These are phyloP conservation scores for Aphanocladium album DNA, from an alignment of 2,329 filamentous ascomycete genomes.

Conservation along the genomic window DNA sequence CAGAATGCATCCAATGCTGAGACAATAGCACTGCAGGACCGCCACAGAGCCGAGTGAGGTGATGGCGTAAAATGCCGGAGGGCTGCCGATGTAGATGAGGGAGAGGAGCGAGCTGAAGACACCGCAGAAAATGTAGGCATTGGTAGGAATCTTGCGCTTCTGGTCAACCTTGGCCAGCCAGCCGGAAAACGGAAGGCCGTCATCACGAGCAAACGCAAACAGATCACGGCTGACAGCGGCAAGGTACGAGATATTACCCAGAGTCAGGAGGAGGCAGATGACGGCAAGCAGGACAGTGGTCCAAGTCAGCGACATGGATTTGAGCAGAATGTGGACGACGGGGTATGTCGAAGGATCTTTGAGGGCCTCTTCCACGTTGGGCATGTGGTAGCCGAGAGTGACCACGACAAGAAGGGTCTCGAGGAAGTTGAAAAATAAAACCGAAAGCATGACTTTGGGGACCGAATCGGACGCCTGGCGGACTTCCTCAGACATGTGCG, in stretches of 20 bases:
- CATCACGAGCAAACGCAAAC: constrained; percentile 11
- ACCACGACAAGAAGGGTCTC: constrained; percentile 1
- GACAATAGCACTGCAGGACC: constrained; percentile 15
- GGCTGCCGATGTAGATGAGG: constrained; percentile 16
- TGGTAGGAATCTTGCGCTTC: constrained; percentile 13
- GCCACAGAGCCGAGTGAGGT: constrained; percentile 15
- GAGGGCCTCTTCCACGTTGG: constrained; percentile 5
- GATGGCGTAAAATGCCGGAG: constrained; percentile 17
- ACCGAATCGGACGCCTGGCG: constrained; percentile 13
- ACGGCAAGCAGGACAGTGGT: constrained; percentile 5
- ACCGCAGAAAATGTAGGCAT: constrained; percentile 14
- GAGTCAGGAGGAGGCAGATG: constrained; percentile 5
- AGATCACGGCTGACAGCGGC: constrained; percentile 10
- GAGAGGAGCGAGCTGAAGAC: constrained; percentile 11
- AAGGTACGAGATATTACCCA: constrained; percentile 11
- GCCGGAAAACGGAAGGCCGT: constrained; percentile 9
- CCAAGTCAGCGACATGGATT: constrained; percentile 8
- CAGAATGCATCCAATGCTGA: constrained; percentile 16
- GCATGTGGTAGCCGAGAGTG: constrained; percentile 13
- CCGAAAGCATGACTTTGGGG: constrained; percentile 11
- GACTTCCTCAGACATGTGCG: constrained; percentile 17
- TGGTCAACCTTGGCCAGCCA: constrained; percentile 13
- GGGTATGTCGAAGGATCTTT: constrained; percentile 7
- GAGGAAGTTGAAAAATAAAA: not conserved
- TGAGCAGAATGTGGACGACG: constrained; percentile 10